Base-by-base conservation (phyloP, 2,329 filamentous ascomycete genomes). In the Podosphaera xanthii region DNA sequence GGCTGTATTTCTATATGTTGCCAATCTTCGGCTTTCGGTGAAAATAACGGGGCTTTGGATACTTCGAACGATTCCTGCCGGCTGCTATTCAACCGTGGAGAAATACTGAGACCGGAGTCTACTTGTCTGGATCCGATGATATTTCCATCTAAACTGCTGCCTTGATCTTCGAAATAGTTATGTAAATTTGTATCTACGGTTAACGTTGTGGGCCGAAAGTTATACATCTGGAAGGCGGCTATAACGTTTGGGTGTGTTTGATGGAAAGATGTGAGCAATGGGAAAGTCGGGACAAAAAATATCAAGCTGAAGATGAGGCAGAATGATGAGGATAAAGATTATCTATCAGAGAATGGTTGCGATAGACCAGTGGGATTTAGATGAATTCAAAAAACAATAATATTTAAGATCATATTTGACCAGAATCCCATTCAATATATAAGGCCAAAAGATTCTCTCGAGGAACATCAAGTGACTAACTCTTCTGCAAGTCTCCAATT, bases 1-100 rank as follows among this genome's bases (percentile, higher is more conserved):
- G 78, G 78, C 69, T 82, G 79, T 79, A 83, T 81, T 62, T 83
- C 80, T 61, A 81, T 76, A 14, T 78, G 76, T 61, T 79, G 77
- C 80, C 80, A 83, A 64, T 81, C 73, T 65, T 83, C 80, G 8
- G 76, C 75, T 71, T 83, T 83, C 64, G 80, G 80, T 30, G 80
- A 83, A 73, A 83, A 82, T 63, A 83, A 72, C 60, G 78, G 71
- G 14, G 75, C 71, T 14, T 74, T 71, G n/a, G 76, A 74, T 56
- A 81, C 74, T 62, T 76, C 77, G 67, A 83, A 82, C 1, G 81
- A 83, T 62, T 83, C 80, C 70, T 80, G 74, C 65, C 80, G 75
- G 74, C 79, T 82, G 67, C 76, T 76, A 63, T 73, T 73, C 77
- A 83, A 80, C 64, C 75, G 75, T 46, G 80, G 80, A 58, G 80